Percentiles rank a stretch among this genome's conserved stretches.
Evolutionary conservation across 225 moss, liverwort and hornwort species (phyloP).

Genomic region (Marchantia paleacea): DNA sequence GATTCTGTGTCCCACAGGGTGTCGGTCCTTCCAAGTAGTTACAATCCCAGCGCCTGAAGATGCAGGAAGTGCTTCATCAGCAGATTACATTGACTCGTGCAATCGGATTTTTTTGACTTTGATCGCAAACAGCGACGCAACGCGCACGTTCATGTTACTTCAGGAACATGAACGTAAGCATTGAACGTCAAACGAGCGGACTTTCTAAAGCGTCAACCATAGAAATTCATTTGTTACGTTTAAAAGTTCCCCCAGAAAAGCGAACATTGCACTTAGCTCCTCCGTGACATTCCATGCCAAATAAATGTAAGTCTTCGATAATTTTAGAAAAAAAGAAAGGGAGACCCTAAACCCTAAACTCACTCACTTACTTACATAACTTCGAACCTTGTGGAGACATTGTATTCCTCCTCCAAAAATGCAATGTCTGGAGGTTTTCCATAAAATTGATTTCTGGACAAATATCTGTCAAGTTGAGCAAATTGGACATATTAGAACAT

Average conservation of each 20-base stretch:
- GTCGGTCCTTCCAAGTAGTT: slow-evolving; percentile 25
- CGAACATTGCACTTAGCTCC: too few relatives aligned
- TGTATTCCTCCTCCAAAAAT: slow-evolving; percentile 11
- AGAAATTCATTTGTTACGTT: too few relatives aligned
- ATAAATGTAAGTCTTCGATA: too few relatives aligned
- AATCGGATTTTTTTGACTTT: not conserved
- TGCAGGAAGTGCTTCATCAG: not conserved
- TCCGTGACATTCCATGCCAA: too few relatives aligned
- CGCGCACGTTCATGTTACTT: too few relatives aligned
- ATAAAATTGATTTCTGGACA: slow-evolving; percentile 24
- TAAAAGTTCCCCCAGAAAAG: too few relatives aligned
- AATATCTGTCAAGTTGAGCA: slow-evolving; percentile 5
- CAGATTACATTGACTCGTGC: not conserved
- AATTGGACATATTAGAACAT: not conserved
- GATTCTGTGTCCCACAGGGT: not conserved
- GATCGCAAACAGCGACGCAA: too few relatives aligned
- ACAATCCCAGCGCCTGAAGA: slow-evolving; percentile 35
- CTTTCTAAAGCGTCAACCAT: too few relatives aligned
- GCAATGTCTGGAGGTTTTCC: slow-evolving; percentile 15
- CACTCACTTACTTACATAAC: too few relatives aligned
- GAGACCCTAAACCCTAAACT: not conserved
- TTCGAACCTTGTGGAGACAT: slow-evolving; percentile 11
- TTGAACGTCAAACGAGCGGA: too few relatives aligned
- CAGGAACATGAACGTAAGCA: too few relatives aligned
- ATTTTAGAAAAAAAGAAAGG: too few relatives aligned